Conservation (phyloP, 352 stramenopile genomes). For the Phytophthora lateralis region DNA sequence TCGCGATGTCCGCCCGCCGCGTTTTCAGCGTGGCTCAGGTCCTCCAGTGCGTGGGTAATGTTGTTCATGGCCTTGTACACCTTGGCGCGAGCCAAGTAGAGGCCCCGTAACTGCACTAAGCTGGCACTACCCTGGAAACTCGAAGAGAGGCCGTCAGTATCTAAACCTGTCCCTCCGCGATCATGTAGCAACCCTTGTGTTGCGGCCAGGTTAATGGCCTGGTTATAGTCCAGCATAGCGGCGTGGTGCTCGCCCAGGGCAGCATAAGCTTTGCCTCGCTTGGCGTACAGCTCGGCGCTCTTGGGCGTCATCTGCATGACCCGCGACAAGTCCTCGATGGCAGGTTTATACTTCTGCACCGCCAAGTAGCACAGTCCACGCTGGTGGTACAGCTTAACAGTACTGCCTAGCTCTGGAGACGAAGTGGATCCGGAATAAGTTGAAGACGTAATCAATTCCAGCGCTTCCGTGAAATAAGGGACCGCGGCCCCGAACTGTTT, state of each 20-base stretch:
- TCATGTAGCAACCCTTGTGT: conserved; percentile 44
- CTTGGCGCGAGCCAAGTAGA: conserved; percentile 60
- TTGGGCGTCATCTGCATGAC: conserved; percentile 75
- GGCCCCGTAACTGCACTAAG: conserved; percentile 45
- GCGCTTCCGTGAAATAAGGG: conserved; percentile 58
- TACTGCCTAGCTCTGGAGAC: conserved; percentile 20
- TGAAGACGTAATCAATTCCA: conserved; percentile 35
- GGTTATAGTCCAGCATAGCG: conserved; percentile 69
- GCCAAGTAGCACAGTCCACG: conserved; percentile 63
- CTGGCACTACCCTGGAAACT: conserved; percentile 20
- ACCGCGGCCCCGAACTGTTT: conserved; percentile 67
- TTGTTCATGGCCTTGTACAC: conserved; percentile 66
- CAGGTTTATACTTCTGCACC: conserved; percentile 58
- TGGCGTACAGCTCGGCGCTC: conserved; percentile 69
- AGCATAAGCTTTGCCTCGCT: conserved; percentile 66
- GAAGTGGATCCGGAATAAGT: background rate
- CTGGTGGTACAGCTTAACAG: conserved; percentile 67
- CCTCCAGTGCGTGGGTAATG: conserved; percentile 53
- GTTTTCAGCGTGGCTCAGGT: conserved; percentile 54
- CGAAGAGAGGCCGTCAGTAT: background rate
- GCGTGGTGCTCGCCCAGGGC: conserved; percentile 52
- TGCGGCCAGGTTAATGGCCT: conserved; percentile 58
- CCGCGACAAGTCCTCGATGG: conserved; percentile 73
- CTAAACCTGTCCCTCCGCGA: conserved; percentile 3
- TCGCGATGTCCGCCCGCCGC: conserved; percentile 52